A percentile compares a stretch with the other conserved stretches of the same genome.
Conservation (phyloP, 805 yeast species). For the Schwanniomyces vanrijiae region DNA sequence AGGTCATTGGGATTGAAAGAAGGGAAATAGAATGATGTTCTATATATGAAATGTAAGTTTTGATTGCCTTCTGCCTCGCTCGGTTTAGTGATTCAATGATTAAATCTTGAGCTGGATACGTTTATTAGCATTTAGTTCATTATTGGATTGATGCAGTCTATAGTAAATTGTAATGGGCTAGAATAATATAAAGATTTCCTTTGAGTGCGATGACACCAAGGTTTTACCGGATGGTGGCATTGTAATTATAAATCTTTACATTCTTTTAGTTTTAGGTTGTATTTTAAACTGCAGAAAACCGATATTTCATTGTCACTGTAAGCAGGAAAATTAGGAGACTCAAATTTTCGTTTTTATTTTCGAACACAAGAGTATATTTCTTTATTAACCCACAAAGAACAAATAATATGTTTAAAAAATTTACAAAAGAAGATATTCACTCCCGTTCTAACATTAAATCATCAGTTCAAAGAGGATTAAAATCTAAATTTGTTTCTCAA, state of each 20-base stretch:
- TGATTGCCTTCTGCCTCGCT: constrained; percentile 49
- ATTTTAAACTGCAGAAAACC: background rate
- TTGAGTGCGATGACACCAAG: constrained; percentile 49
- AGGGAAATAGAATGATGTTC: background rate
- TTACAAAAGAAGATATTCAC: constrained; percentile 83
- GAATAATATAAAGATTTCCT: constrained; percentile 34
- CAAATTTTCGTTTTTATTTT: constrained; percentile 1
- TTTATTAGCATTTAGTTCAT: background rate
- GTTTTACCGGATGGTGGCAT: constrained; percentile 39
- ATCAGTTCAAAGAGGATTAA: constrained; percentile 89
- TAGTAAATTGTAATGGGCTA: constrained; percentile 38
- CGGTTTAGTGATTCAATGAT: constrained; percentile 28
- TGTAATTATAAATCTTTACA: constrained; percentile 48
- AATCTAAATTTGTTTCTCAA: constrained; percentile 67
- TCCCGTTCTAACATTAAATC: constrained; percentile 90
- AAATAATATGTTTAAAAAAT: constrained; percentile 52
- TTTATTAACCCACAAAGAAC: background rate
- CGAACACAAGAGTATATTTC: background rate
- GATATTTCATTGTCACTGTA: background rate
- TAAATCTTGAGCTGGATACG: constrained; percentile 49
- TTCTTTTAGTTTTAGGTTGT: constrained; percentile 3
- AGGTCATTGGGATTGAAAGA: constrained; percentile 18
- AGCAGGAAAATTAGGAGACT: background rate
- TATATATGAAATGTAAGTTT: background rate
- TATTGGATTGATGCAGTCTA: background rate